Base-by-base conservation (phyloP, 2,329 filamentous ascomycete species). In the Trichoderma sp. region DNA sequence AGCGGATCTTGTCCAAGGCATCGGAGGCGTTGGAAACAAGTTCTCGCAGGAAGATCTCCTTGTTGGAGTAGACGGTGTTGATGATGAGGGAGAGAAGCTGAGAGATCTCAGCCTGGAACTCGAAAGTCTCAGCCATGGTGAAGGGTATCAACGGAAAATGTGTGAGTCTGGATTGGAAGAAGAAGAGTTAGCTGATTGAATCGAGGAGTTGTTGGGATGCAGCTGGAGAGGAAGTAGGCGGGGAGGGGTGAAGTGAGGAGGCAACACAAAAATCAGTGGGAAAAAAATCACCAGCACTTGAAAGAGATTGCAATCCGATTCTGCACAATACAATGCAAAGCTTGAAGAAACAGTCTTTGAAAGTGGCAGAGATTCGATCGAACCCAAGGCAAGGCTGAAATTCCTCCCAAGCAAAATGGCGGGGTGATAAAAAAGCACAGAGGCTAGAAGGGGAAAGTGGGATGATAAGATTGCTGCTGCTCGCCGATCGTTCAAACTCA, bases 81-180 rank as follows among this genome's bases (percentile, higher is more conserved):
- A 99, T 99, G 87, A 99, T 99, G 84, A 99, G 93, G 79, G 92
- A 94, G 83, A 99, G 93, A 78, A 99, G 93, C 93, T 99, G 96
- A 93, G 95, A 98, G 84, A 99, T 99, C 93, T 99, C 96, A 92
- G 96, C 96, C 92, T 99, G 96, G 89, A 98, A 99, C 92, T 98
- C 95, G 88, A 99, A 99, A 79, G 95, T 98, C 89, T 98, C 95
- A 85, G 94, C 86, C 93, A 97, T 97, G 84, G 83, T 93, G 85
- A 82, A 81, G 84, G 82, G 78, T 83, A 82, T 82, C 79, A 80
- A 80, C 80, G 75, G 56, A 75, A 51, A 78, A 73, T 77, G 76
- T 74, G 77, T 78, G 77, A 79, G 74, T 74, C 65, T 78, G 39
- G 56, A 58, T 70, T 24, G 21, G 66, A 9, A 64, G 36, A 71